A percentile compares a stretch with the other conserved stretches of the same genome.
Evolutionary conservation across 2,329 filamentous ascomycete genomes (phyloP).

Genomic region (Aureobasidium sp.): DNA sequence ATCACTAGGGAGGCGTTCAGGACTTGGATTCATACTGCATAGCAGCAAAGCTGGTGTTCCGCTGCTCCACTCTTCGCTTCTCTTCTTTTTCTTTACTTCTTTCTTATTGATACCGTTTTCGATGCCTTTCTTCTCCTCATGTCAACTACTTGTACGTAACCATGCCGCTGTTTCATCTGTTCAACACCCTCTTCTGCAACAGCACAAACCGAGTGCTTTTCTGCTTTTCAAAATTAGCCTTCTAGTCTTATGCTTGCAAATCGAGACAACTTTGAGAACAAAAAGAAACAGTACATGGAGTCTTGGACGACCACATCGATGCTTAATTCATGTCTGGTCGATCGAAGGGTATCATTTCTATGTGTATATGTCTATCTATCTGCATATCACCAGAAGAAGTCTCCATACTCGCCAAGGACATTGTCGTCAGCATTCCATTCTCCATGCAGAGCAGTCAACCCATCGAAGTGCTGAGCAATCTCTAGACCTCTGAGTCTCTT

Average conservation of each 20-base stretch:
- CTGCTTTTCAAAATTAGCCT: background rate
- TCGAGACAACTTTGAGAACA: background rate
- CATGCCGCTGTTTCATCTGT: background rate
- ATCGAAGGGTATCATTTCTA: background rate
- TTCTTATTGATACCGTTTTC: background rate
- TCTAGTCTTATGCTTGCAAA: background rate
- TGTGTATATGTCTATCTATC: background rate
- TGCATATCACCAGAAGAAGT: slow-evolving; percentile 19
- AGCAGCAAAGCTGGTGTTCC: background rate
- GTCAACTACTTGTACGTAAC: background rate
- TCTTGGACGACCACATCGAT: background rate
- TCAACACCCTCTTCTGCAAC: background rate
- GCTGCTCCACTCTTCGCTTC: background rate
- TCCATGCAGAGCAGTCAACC: slow-evolving; percentile 45
- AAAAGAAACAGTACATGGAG: background rate
- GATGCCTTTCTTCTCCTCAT: background rate
- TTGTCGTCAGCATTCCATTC: slow-evolving; percentile 39
- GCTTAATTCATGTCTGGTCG: background rate
- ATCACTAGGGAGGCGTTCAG: background rate
- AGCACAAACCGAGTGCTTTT: background rate
- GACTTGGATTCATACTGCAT: background rate
- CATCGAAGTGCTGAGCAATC: slow-evolving; percentile 47
- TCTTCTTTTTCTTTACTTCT: background rate
- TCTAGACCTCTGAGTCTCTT: slow-evolving; percentile 47
- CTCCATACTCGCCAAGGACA: slow-evolving; percentile 35